A percentile compares a stretch with the other conserved stretches of the same genome.
phyloP scores from a whole-genome alignment of 257 asterid species.

The Przewalskia tangutica region DNA sequence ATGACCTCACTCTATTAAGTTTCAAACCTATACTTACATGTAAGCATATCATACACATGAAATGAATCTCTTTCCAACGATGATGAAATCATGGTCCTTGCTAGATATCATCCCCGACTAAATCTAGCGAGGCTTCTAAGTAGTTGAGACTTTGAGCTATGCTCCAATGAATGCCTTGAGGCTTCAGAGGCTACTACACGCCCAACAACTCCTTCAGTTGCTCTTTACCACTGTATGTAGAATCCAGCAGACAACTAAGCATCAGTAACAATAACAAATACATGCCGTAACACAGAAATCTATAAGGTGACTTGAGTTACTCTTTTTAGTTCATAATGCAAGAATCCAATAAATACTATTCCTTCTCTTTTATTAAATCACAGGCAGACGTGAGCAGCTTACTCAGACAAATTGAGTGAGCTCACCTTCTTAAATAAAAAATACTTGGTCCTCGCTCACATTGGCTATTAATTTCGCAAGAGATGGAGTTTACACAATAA shows the following conservation, averaged over 20 bases:
- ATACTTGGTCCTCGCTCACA: neutral
- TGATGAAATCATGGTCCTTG: neutral
- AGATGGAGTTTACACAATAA: neutral
- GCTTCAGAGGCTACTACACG: neutral
- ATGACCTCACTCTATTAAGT: neutral
- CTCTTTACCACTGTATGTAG: constrained; percentile 9
- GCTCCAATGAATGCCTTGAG: neutral
- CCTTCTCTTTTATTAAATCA: neutral
- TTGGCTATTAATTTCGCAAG: neutral
- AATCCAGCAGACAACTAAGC: neutral
- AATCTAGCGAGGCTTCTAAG: neutral
- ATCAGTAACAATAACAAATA: neutral
- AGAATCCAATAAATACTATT: neutral
- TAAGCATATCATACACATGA: neutral
- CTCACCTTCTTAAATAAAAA: neutral
- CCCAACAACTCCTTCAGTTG: constrained; percentile 1
- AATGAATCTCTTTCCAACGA: neutral
- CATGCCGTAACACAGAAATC: neutral
- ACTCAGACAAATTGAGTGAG: neutral
- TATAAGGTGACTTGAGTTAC: neutral
- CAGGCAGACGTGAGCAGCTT: neutral
- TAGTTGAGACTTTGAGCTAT: neutral
- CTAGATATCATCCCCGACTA: neutral
- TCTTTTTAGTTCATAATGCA: neutral
- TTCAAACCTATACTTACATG: neutral